phyloP scores from a whole-genome alignment of 1,284 basidiomycete genomes.

The Papiliotrema laurentii region DNA sequence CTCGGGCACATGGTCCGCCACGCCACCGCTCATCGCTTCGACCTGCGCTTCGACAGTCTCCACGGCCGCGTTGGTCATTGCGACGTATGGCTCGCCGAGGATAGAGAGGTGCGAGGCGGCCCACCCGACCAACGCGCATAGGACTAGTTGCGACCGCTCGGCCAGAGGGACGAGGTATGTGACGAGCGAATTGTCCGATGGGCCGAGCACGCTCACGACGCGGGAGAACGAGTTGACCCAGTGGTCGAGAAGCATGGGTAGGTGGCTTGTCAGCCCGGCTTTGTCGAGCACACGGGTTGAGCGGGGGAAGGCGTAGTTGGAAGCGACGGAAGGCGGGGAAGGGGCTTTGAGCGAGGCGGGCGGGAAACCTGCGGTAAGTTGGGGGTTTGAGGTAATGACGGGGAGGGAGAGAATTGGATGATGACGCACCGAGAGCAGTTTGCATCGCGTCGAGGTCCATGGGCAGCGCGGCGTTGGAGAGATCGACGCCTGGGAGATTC shows the following conservation, averaged over 20 bases:
- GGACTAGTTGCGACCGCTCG: slow-evolving; percentile 24
- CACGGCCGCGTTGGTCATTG: slow-evolving; percentile 24
- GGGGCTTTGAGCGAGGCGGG: not conserved
- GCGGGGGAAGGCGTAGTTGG: not conserved
- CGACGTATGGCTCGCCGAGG: slow-evolving; percentile 25
- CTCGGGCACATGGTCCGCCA: slow-evolving; percentile 4
- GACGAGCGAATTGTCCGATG: slow-evolving; percentile 19
- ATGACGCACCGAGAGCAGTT: not conserved
- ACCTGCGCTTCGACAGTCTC: slow-evolving; percentile 27
- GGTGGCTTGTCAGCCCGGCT: not conserved
- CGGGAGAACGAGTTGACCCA: slow-evolving; percentile 30
- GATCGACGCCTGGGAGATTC: not conserved
- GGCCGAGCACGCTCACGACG: slow-evolving; percentile 28
- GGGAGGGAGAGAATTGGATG: too few relatives aligned
- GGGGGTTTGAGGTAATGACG: not conserved
- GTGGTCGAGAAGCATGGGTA: slow-evolving; percentile 13
- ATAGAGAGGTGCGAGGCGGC: slow-evolving; percentile 26
- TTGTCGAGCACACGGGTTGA: not conserved
- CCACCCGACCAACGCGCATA: slow-evolving; percentile 32
- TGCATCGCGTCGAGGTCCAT: not conserved
- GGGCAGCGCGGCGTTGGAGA: not conserved
- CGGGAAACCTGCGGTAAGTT: not conserved
- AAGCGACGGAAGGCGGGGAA: not conserved
- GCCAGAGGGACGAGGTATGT: slow-evolving; percentile 24
- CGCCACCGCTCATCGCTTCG: slow-evolving; percentile 18